Percentiles rank a stretch among this genome's conserved stretches.
Conservation (phyloP, 495 filamentous ascomycete species). For the Trypethelium eluteriae region DNA sequence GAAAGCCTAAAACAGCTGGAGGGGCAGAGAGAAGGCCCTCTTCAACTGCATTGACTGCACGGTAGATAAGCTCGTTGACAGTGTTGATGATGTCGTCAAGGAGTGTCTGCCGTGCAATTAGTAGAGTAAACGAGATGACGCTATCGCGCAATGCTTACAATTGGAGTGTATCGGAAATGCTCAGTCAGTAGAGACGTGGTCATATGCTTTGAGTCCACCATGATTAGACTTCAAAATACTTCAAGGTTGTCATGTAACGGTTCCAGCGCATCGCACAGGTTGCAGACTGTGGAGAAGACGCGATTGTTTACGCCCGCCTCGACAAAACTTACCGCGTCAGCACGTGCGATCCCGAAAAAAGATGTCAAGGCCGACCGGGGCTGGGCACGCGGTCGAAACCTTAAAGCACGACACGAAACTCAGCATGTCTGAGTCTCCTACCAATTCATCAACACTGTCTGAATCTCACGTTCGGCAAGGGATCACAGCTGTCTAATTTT, state of each 20-base stretch:
- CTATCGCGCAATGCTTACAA: constrained; percentile 49
- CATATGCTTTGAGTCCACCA: constrained; percentile 42
- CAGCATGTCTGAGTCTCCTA: not conserved
- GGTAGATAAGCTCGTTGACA: constrained; percentile 81
- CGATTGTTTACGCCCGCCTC: constrained; percentile 8
- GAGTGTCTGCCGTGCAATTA: constrained; percentile 53
- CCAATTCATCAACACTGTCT: not conserved
- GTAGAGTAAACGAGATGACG: constrained; percentile 21
- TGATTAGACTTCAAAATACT: constrained; percentile 23
- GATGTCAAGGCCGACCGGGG: too few species aligned
- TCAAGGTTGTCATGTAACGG: not conserved
- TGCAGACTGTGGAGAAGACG: not conserved
- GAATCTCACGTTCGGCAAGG: not conserved
- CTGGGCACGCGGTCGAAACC: too few species aligned
- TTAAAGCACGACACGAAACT: not conserved
- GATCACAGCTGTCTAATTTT: not conserved
- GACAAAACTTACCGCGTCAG: constrained; percentile 1
- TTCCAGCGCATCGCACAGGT: not conserved
- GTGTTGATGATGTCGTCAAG: constrained; percentile 97
- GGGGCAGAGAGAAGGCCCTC: constrained; percentile 63
- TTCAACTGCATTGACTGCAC: constrained; percentile 76
- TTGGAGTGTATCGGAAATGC: constrained; percentile 88
- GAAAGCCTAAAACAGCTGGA: constrained; percentile 70
- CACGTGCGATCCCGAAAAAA: not conserved
- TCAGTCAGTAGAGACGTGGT: constrained; percentile 81